Base-by-base conservation (phyloP, 495 filamentous ascomycete species). In the Lasiosphaeria miniovina region DNA sequence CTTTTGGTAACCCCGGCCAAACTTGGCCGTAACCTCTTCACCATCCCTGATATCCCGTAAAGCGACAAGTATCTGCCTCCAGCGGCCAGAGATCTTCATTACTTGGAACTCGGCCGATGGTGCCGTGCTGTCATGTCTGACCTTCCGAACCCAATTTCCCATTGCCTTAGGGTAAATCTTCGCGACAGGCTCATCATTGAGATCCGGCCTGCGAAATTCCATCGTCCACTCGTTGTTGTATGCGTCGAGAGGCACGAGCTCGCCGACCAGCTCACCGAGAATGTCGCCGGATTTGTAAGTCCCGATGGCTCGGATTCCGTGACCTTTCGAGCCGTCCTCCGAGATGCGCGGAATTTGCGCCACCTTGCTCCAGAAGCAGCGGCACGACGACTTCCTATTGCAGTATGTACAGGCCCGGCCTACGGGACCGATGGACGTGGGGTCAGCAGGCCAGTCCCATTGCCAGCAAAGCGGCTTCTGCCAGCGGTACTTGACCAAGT, bases 101-200 rank as follows among this genome's bases (percentile, higher is more conserved):
- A 61, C 8, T 36, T 40, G 50, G 38, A 68, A 66, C 43, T 36
- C 54, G 15, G 65, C 61, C 9, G 61, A 61, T 15, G 69, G 69
- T 6, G 56, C 31, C 3, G 41, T 40, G 50, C 50, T 61, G 55
- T 53, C 59, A 40, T 72, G 69, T 14, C 32, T 55, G 57, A 72
- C 69, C 34, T 65, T 65, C n/a, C 69, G 65, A 9, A 70, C 68
- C 69, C 69, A 72, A 52, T 72, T 72, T 35, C 69, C 69, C 55
- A 58, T 61, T 24, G 53, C 50, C 34, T 52, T 52, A 5, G 67
- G 59, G 14, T 64, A 68, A 15, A 72, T 67, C 35, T 72, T 68
- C 8, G 69, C 69, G 7, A 72, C 65, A 5, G 52, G n/a, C 32
- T 55, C 48, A 41, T 65, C 52, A 2, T 60, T 54, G 4, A 70